A percentile compares a stretch with the other conserved stretches of the same genome.
phyloP scores from a whole-genome alignment of 1,139 yeast species.

The Arxiozyma slooffiae region DNA sequence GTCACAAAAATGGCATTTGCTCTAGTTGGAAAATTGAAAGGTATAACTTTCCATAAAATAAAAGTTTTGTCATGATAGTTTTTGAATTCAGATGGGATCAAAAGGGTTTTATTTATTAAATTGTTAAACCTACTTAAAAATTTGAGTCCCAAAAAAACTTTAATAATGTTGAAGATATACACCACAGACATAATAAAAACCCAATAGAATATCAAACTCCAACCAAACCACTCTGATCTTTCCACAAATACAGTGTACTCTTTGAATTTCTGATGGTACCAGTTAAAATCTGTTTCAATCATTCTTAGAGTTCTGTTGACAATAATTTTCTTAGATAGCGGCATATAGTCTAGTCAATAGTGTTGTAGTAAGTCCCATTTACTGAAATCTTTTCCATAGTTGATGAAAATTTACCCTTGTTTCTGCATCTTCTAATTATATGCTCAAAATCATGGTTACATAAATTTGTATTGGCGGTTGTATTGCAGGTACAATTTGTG shows the following conservation, averaged over 20 bases:
- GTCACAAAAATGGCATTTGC: slow-evolving; percentile 36
- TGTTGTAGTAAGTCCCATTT: slow-evolving; percentile 30
- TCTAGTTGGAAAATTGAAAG: slow-evolving; percentile 41
- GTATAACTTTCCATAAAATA: slow-evolving; percentile 25
- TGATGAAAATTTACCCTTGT: slow-evolving; percentile 28
- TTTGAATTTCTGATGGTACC: slow-evolving; percentile 30
- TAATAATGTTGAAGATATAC: slow-evolving; percentile 24
- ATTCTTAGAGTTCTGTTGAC: slow-evolving; percentile 29
- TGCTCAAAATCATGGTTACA: slow-evolving; percentile 33
- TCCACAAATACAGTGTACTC: slow-evolving; percentile 27
- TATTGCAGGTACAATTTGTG: slow-evolving; percentile 31
- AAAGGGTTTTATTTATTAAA: slow-evolving; percentile 27
- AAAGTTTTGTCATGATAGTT: slow-evolving; percentile 34
- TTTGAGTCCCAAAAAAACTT: slow-evolving; percentile 16
- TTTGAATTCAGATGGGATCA: slow-evolving; percentile 39
- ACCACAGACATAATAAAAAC: slow-evolving; percentile 28
- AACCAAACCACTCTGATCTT: slow-evolving; percentile 35
- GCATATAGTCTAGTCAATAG: slow-evolving; percentile 25
- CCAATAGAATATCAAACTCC: slow-evolving; percentile 37
- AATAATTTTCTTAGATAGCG: slow-evolving; percentile 12
- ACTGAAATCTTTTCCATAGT: slow-evolving; percentile 29
- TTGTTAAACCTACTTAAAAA: slow-evolving; percentile 8
- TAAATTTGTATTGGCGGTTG: slow-evolving; percentile 20
- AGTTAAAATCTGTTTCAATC: slow-evolving; percentile 26
- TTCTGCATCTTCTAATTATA: slow-evolving; percentile 30